phyloP scores from a whole-genome alignment of 2,329 filamentous ascomycete species.

The Hymenotorrendiella dingleyae region DNA sequence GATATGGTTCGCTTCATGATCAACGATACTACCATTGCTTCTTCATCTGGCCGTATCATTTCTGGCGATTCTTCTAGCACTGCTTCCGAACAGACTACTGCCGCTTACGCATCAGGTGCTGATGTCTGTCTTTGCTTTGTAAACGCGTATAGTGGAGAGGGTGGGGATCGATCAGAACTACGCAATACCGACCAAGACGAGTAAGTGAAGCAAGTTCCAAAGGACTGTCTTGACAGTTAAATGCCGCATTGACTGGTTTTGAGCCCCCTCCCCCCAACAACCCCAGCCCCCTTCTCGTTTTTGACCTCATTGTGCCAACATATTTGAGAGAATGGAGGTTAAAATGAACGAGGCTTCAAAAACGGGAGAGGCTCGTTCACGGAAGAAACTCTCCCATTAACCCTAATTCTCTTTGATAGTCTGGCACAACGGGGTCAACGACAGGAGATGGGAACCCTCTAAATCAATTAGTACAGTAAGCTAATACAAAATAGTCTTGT shows the following conservation, averaged over 20 bases:
- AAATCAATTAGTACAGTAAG: too few species aligned
- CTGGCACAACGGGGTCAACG: constrained; percentile 13
- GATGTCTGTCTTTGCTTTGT: constrained; percentile 50
- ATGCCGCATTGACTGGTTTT: too few species aligned
- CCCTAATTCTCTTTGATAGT: constrained; percentile 18
- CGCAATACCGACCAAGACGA: too few species aligned
- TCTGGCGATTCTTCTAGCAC: constrained; percentile 7
- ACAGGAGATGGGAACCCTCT: too few species aligned
- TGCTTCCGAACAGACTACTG: constrained; percentile 38
- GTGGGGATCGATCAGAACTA: constrained; percentile 55
- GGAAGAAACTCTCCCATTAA: constrained; percentile 13
- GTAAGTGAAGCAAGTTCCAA: too few species aligned
- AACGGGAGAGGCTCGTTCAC: not conserved
- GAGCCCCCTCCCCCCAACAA: too few species aligned
- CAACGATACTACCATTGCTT: constrained; percentile 28
- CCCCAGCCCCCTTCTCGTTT: too few species aligned
- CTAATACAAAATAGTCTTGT: constrained; percentile 15
- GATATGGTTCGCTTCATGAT: constrained; percentile 47
- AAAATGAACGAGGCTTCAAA: too few species aligned
- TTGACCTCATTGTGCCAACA: too few species aligned
- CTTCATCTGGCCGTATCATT: too few species aligned
- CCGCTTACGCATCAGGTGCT: constrained; percentile 54
- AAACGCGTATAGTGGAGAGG: constrained; percentile 66
- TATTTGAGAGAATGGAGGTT: too few species aligned
- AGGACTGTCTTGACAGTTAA: too few species aligned